Percentiles rank a stretch among this genome's conserved stretches.
phyloP scores from a whole-genome alignment of 495 filamentous ascomycete genomes.

The Daldinia bambusicola region DNA sequence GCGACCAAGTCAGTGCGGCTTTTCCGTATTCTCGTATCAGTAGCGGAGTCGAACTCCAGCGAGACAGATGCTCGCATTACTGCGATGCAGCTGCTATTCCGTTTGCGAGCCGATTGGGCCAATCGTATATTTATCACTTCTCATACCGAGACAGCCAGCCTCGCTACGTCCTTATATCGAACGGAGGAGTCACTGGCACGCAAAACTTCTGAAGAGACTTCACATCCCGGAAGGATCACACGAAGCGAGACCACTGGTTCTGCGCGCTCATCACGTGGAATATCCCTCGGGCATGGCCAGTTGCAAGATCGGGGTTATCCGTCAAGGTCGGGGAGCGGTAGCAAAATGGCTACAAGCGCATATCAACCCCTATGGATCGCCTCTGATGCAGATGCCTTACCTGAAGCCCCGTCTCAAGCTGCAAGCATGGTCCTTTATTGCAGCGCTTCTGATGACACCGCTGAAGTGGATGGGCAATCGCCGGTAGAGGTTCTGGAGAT shows the following conservation, averaged over 20 bases:
- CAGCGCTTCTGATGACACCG: constrained; percentile 12
- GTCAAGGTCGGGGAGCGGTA: constrained; percentile 50
- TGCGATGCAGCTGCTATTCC: constrained; percentile 84
- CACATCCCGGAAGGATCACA: constrained; percentile 52
- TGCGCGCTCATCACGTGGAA: constrained; percentile 56
- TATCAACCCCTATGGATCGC: constrained; percentile 62
- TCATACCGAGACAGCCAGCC: constrained; percentile 71
- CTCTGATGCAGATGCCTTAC: constrained; percentile 63
- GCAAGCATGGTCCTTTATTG: constrained; percentile 58
- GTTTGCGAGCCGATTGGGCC: constrained; percentile 81
- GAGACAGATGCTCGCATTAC: constrained; percentile 78
- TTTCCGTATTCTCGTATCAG: constrained; percentile 66
- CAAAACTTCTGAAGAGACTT: constrained; percentile 62
- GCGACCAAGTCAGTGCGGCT: constrained; percentile 61
- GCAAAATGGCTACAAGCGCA: constrained; percentile 47
- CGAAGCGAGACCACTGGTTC: constrained; percentile 49
- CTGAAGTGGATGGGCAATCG: constrained; percentile 27
- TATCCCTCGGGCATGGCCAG: constrained; percentile 60
- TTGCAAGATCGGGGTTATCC: constrained; percentile 49
- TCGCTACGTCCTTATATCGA: constrained; percentile 77
- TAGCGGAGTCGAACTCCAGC: constrained; percentile 64
- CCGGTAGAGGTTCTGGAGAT: constrained; percentile 65
- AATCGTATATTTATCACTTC: constrained; percentile 74
- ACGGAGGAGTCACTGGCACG: constrained; percentile 65
- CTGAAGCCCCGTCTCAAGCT: constrained; percentile 53